Conservation (phyloP, 306 rosid genomes). For the Castanea crenata region DNA sequence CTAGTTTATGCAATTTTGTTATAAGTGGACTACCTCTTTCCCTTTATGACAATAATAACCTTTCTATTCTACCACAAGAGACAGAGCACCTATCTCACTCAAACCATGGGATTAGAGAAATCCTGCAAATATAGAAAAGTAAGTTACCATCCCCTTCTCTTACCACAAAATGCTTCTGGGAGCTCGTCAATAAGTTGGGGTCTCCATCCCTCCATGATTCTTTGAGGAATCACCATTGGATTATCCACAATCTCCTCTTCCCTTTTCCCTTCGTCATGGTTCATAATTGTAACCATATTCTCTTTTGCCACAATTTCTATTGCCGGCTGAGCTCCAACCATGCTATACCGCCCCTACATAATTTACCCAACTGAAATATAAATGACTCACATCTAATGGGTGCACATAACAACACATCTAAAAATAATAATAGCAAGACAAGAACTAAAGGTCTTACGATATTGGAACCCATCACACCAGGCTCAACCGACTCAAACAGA, state of each 20-base stretch:
- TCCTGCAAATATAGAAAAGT: not conserved
- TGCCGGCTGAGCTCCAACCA: constrained; percentile 88
- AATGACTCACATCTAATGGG: not conserved
- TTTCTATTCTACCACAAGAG: not conserved
- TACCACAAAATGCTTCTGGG: constrained; percentile 97
- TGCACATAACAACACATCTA: not conserved
- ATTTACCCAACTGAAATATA: constrained; percentile 10
- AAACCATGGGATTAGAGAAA: too few relatives aligned
- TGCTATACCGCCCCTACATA: constrained; percentile 81
- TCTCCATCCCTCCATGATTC: constrained; percentile 75
- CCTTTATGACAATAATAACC: too few relatives aligned
- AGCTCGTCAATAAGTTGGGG: constrained; percentile 87
- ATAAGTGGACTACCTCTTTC: too few relatives aligned
- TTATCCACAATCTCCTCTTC: constrained; percentile 73
- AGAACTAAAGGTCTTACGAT: constrained; percentile 41
- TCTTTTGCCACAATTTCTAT: constrained; percentile 93
- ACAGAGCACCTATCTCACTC: not conserved
- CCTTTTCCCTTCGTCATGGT: constrained; percentile 67
- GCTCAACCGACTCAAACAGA: constrained; percentile 86
- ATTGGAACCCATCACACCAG: constrained; percentile 63
- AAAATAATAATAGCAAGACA: not conserved
- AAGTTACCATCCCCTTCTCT: constrained; percentile 4
- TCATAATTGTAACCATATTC: constrained; percentile 81
- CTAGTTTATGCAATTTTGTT: too few relatives aligned
- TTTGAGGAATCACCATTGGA: constrained; percentile 76